Evolutionary conservation across 805 yeast genomes (phyloP), one percentile per base, ranked within the genome.

Genomic region (Nakazawaea siamensis): DNA sequence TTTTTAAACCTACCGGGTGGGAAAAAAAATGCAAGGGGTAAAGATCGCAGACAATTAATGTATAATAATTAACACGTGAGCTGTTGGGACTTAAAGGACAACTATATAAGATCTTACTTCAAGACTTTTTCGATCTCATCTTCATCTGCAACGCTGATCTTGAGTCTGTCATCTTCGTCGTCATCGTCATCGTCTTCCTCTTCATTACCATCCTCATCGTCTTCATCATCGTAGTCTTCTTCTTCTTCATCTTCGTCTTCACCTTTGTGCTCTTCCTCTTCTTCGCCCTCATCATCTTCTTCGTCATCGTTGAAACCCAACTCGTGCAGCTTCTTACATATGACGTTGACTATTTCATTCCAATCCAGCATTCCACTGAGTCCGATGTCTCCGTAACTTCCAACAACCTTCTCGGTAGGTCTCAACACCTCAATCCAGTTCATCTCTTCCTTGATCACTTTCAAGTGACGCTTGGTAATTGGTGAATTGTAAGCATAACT

Each of bases 341-440:
- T 62, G 42, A 58, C 63, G 45, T 71, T 73, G 25, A 73, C 80
- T 36, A 73, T 64, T 47, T 73, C 80, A 48, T 73, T 73, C 71
- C 75, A 72, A 44, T 73, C 79, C 77, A 72, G 72, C 80, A 73
- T 73, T 36, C 80, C 80, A 11, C 80, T 79, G 77, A 73, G 69
- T 13, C 79, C 80, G 35, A 73, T 73, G 43, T 73, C 80, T 37
- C 80, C 80, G 46, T 64, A 63, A 47, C 70, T 57, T 39, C 76
- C 64, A 40, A 66, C 68, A 10, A 73, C 76, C 43, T 73, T 73
- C 46, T 73, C 80, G 4, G 73, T 72, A 1, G 80, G 80, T 48
- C 68, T 73, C 42, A 73, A 56, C 13, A 73, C 53, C 45, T 73
- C 77, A 33, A 73, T 70, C 78, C 79, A 73, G 15, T 72, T 72